Base-by-base conservation (phyloP, 2,329 filamentous ascomycete species). In the Exophiala alcalophila region DNA sequence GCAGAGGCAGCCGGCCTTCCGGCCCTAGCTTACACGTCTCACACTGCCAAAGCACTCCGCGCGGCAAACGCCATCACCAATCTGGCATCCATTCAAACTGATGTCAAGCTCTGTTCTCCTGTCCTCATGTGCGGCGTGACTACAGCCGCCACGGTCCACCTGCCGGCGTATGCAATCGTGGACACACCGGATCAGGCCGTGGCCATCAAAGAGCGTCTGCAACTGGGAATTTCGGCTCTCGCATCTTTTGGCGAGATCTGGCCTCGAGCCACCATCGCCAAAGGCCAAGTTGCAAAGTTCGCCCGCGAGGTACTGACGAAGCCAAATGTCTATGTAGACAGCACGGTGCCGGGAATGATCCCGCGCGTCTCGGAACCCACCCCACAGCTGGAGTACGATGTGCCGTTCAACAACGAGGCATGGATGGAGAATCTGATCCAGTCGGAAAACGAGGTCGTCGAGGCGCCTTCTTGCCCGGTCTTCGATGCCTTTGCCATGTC, bases 81-180 rank as follows among this genome's bases (percentile, higher is more conserved):
- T 1, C 78, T 94, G 31, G 84, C 86, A 0, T 79, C 83, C 32
- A 33, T 63, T 64, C 43, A 62, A 62, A 11, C 54, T 59, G 39
- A 76, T 81, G 0, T 91, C 2, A 73, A 83, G 4, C 79, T 78
- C 21, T 87, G 94, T 65, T 89, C 81, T 0, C 86, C 88, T 44
- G 90, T 91, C 65, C 89, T 92, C 67, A 86, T 83, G 23, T 92
- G 86, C 59, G 82, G 85, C 26, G 71, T 92, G 35, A 86, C 86
- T 1, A 70, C 91, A 39, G 84, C 83, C 12, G 86, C 86, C 5
- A 84, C 90, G 55, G 84, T 91, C 3, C 86, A 92, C 57, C 73
- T 94, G 16, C 86, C 83, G 41, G 86, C 85, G 50, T 94, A 87
- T 79, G 80, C 77, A 4, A 70, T 72, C 56, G 69, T 67, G 34